phyloP scores from a whole-genome alignment of 306 rosid species.

The Quercus ilex region DNA sequence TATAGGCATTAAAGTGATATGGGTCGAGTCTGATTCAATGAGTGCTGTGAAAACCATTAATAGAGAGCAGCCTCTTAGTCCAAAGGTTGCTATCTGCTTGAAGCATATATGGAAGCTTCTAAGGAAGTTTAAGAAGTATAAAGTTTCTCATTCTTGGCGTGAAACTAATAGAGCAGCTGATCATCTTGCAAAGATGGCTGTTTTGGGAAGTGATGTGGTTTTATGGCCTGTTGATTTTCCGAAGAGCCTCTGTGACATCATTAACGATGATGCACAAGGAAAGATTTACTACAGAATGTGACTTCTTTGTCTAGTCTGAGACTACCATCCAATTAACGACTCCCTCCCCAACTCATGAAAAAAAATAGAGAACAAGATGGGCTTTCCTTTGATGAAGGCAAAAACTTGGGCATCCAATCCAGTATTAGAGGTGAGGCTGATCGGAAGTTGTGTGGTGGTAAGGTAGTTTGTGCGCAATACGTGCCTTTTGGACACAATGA shows the following conservation, averaged over 20 bases:
- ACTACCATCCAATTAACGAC: no score
- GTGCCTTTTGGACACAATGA: not conserved
- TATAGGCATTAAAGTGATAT: constrained; percentile 17
- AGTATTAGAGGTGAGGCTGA: not conserved
- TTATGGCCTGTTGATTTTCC: constrained; percentile 55
- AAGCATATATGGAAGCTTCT: constrained; percentile 38
- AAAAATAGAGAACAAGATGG: no score
- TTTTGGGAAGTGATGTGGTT: constrained; percentile 39
- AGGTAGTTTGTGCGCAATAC: not conserved
- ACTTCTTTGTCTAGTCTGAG: constrained; percentile 1
- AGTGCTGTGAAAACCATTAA: constrained; percentile 26
- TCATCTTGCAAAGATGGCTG: constrained; percentile 59
- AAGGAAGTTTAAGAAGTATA: constrained; percentile 32
- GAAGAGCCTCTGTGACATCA: constrained; percentile 36
- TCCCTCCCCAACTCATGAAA: no score
- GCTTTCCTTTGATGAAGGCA: not conserved
- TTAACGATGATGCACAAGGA: constrained; percentile 54
- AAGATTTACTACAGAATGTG: constrained; percentile 42
- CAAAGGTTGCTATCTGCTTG: constrained; percentile 37
- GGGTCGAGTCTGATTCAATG: constrained; percentile 29
- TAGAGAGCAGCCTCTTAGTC: constrained; percentile 1
- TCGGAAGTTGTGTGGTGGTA: not conserved
- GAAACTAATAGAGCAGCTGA: constrained; percentile 70
- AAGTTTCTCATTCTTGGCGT: constrained; percentile 63
- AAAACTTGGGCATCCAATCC: not conserved